Base-by-base conservation (phyloP, 2,329 filamentous ascomycete genomes). In the Epichloe gansuensis region DNA sequence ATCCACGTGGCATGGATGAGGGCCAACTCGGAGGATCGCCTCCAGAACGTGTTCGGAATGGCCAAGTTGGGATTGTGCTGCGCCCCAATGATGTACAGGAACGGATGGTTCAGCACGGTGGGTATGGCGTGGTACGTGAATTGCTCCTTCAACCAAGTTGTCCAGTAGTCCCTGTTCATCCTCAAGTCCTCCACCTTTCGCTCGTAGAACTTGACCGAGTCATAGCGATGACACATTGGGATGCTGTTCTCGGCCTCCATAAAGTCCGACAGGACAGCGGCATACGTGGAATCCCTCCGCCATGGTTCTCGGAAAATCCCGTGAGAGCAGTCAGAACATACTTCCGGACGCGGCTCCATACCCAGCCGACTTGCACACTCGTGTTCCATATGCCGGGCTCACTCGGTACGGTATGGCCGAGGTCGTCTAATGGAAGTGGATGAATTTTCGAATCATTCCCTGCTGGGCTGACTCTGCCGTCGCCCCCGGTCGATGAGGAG, bases 1-100 rank as follows among this genome's bases (percentile, higher is more conserved):
- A 77, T 71, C 75, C 75, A 78, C 0, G 75, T 78, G 2, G 73
- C 70, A 47, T 78, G 75, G 2, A 77, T 61, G 1, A 78, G 60
- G 0, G 75, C 75, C 12, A 75, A 60, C 56, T 78, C 75, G 0
- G 73, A 76, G 0, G 74, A 77, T 3, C 73, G 62, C 42, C 73
- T 66, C 75, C 75, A 78, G 52, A 78, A 78, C 0, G 73, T 75
- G 52, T 78, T 78, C 0, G 75, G 75, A 5, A 77, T 76, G 0
- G 72, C 72, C 31, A 77, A 60, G 46, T 77, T 76, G 3, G 71
- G 68, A 48, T 76, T 77, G 61, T 75, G 70, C 55, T 76, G 74
- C 1, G 75, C 73, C 3, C 72, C 73, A 12, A 75, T 67, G 13
- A 76, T 76, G 59, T 77, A 77, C 7, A 78, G 65, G 54, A 78